Evolutionary conservation across 2,329 filamentous ascomycete species (phyloP), one percentile per base, ranked within the genome.

Genomic region (Epichloe aotearoae): DNA sequence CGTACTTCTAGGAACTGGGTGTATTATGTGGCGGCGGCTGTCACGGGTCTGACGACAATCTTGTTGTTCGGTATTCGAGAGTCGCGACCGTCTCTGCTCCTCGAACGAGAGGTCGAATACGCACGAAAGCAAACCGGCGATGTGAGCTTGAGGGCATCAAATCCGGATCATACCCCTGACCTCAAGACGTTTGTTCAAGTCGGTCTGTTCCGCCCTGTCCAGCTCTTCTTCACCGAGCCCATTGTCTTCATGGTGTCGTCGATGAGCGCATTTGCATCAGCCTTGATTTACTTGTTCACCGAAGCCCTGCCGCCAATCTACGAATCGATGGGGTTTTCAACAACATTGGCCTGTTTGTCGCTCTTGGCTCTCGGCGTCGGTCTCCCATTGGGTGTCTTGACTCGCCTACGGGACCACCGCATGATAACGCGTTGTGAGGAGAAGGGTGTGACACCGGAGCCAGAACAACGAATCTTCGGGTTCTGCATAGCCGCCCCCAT

Each of bases 191-290:
- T 47, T 39, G 20, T 39, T 3, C 45, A 47, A 10, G 36, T 39
- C 17, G 45, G 34, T 12, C 36, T 47, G 4, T 47, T 26, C 11
- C 45, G 45, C 12, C 45, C 45, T 15, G 4, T 47, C 20, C 15
- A 17, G 36, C 45, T 47, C 17, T 47, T 47, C 36, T 47, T 47
- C 45, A 47, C 45, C 20, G 45, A 47, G 36, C 45, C 45, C 19
- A 47, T 47, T 17, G 45, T 47, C 36, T 47, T 47, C 34, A 39
- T 47, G 45, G 45, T 47, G 3, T 10, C 45, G 20, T 11, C 36
- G 11, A 47, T 47, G 15, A 47, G 45, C 45, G 45, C 45, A 7
- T 47, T 47, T 14, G 45, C 45, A 5, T 26, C 45, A 3, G 45
- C 34, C 20, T 19, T 47, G 7, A 30, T 47, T 4, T 47, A 47